phyloP scores from a whole-genome alignment of 2,329 filamentous ascomycete genomes.

The Pseudogymnoascus sp. region DNA sequence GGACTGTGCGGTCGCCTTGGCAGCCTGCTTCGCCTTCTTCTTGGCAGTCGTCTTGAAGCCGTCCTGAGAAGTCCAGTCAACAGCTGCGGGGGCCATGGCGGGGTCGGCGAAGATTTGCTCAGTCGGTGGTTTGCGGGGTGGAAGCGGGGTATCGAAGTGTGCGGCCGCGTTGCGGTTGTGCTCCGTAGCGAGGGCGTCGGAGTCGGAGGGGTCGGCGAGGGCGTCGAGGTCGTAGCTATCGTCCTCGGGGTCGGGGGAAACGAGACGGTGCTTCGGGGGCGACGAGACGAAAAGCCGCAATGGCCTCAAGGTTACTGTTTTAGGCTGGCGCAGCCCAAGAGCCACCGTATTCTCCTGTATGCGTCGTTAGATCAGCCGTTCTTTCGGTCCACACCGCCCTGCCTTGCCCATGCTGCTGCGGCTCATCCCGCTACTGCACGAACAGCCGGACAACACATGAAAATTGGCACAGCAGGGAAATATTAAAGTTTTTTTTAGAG shows the following conservation, averaged over 20 bases:
- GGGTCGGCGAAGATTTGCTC: slow-evolving; percentile 38
- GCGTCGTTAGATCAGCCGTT: slow-evolving; percentile 25
- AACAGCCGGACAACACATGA: slow-evolving; percentile 19
- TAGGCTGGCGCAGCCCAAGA: slow-evolving; percentile 22
- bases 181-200: slow-evolving; percentile 11
- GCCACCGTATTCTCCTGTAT: slow-evolving; percentile 22
- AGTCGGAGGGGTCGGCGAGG: slow-evolving; percentile 17
- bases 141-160: slow-evolving; percentile 6
- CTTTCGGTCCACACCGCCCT: slow-evolving; percentile 23
- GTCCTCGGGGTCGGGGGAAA: slow-evolving; percentile 12
- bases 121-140: background rate
- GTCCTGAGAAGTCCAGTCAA: slow-evolving; percentile 50
- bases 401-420: slow-evolving; percentile 12
- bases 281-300: slow-evolving; percentile 17
- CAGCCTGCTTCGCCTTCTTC: slow-evolving; percentile 44
- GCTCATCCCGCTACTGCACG: slow-evolving; percentile 26
- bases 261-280: slow-evolving; percentile 14
- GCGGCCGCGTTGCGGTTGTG: background rate
- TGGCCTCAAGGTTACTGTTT: slow-evolving; percentile 18
- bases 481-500: slow-evolving; percentile 3
- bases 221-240: slow-evolving; percentile 21
- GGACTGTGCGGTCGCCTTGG: slow-evolving; percentile 31
- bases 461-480: slow-evolving; percentile 4
- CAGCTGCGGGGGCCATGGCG: slow-evolving; percentile 31
- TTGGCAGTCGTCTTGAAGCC: slow-evolving; percentile 46